Evolutionary conservation across 2,329 filamentous ascomycete genomes (phyloP).

Genomic region (Claviceps spartinae): DNA sequence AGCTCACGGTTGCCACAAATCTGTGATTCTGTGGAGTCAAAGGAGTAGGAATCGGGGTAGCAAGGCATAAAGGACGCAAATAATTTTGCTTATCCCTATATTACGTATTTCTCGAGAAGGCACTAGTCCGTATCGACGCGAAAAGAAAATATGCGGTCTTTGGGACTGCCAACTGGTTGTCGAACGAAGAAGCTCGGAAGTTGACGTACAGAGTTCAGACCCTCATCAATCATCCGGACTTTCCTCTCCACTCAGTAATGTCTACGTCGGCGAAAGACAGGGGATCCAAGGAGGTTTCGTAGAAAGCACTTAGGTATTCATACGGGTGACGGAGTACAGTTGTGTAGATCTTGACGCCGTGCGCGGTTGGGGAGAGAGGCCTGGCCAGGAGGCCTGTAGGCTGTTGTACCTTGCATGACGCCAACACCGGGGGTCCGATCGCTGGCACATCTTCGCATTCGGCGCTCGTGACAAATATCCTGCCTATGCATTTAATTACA

Average conservation of each 20-base stretch:
- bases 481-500: neutral
- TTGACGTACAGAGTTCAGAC: neutral
- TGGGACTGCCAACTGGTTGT: neutral
- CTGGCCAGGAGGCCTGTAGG: neutral
- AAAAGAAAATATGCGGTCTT: neutral
- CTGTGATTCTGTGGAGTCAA: too few relatives aligned
- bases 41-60: neutral
- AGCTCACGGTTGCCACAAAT: neutral
- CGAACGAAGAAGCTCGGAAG: neutral
- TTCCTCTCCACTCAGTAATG: neutral
- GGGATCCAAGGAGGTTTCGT: too few relatives aligned
- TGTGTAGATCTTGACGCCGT: neutral
- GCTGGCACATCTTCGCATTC: neutral
- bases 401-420: conserved; percentile 1
- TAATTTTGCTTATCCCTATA: too few relatives aligned
- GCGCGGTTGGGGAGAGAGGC: neutral
- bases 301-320: neutral
- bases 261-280: neutral
- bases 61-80: neutral
- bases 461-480: neutral
- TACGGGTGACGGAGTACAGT: too few relatives aligned
- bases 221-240: neutral
- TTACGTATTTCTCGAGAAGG: too few relatives aligned
- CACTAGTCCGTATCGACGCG: neutral
- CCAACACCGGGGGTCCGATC: neutral